Conservation (phyloP, 2,329 filamentous ascomycete species). For the Ophiostoma tasmaniense region DNA sequence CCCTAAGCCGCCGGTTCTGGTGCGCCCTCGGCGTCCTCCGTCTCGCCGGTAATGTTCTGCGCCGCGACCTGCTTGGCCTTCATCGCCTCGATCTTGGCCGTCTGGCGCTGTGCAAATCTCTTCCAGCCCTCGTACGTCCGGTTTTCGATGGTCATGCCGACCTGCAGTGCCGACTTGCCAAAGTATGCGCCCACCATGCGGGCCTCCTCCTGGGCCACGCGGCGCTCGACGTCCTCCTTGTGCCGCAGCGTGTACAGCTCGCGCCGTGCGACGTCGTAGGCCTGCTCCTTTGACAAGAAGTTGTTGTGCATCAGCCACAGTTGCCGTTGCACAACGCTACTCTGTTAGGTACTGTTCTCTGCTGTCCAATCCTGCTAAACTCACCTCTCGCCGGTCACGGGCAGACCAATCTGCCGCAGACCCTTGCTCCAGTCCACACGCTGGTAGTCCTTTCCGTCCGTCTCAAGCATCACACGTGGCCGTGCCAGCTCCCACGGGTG, state of each 20-base stretch:
- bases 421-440: slow-evolving; percentile 69
- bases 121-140: slow-evolving; percentile 77
- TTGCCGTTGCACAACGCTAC: slow-evolving; percentile 86
- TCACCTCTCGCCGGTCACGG: slow-evolving; percentile 77
- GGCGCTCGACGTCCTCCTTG: slow-evolving; percentile 69
- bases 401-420: slow-evolving; percentile 64
- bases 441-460: slow-evolving; percentile 72
- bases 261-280: slow-evolving; percentile 79
- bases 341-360: slow-evolving; percentile 3
- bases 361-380: slow-evolving; percentile 20
- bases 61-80: slow-evolving; percentile 24
- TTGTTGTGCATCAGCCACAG: slow-evolving; percentile 69
- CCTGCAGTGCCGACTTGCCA: slow-evolving; percentile 63
- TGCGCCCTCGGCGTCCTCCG: not conserved
- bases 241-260: slow-evolving; percentile 87
- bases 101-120: slow-evolving; percentile 56
- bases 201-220: slow-evolving; percentile 83
- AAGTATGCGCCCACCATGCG: slow-evolving; percentile 80
- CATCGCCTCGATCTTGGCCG: slow-evolving; percentile 34
- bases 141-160: slow-evolving; percentile 78
- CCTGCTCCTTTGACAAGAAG: slow-evolving; percentile 52
- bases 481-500: slow-evolving; percentile 96
- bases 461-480: slow-evolving; percentile 75
- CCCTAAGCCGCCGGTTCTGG: not conserved
- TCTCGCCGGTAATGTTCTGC: slow-evolving; percentile 5